Conservation (phyloP, 2,329 filamentous ascomycete genomes). For the Clarireedia monteithiana region DNA sequence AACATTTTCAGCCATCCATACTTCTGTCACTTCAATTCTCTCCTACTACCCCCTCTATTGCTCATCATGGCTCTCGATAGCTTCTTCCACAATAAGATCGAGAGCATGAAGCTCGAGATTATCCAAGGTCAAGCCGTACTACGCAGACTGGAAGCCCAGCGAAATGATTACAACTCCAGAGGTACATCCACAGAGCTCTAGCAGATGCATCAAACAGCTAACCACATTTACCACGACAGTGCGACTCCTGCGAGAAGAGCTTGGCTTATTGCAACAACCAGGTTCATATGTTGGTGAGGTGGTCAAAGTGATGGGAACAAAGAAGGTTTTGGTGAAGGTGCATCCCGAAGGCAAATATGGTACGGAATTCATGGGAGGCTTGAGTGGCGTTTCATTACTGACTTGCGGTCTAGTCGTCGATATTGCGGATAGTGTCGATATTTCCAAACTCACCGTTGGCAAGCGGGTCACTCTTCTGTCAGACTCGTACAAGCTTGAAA, state of each 20-base stretch:
- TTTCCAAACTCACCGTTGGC: slow-evolving; percentile 89
- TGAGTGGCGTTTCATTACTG: background rate
- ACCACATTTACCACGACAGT: slow-evolving; percentile 40
- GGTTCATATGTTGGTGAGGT: slow-evolving; percentile 98
- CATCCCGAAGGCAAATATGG: slow-evolving; percentile 99
- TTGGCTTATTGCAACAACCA: slow-evolving; percentile 91
- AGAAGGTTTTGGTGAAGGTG: slow-evolving; percentile 98
- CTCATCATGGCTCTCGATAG: slow-evolving; percentile 92
- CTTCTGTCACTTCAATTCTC: background rate
- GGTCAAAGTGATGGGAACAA: slow-evolving; percentile 99
- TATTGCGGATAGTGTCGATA: slow-evolving; percentile 87
- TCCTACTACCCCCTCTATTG: background rate
- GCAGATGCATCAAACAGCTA: background rate
- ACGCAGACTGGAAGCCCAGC: slow-evolving; percentile 89
- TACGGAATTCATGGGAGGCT: slow-evolving; percentile 36
- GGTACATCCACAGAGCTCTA: slow-evolving; percentile 21
- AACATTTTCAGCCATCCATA: background rate
- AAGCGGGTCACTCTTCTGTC: slow-evolving; percentile 96
- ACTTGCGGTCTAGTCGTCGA: slow-evolving; percentile 66
- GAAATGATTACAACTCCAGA: slow-evolving; percentile 98
- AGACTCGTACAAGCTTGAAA: slow-evolving; percentile 97
- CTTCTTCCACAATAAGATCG: slow-evolving; percentile 99
- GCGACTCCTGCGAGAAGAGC: slow-evolving; percentile 86
- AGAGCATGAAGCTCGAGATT: slow-evolving; percentile 99
- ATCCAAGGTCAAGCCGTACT: slow-evolving; percentile 96